Evolutionary conservation across 176 grass and related monocot genomes (phyloP).

Genomic region (Juncus inflexus): DNA sequence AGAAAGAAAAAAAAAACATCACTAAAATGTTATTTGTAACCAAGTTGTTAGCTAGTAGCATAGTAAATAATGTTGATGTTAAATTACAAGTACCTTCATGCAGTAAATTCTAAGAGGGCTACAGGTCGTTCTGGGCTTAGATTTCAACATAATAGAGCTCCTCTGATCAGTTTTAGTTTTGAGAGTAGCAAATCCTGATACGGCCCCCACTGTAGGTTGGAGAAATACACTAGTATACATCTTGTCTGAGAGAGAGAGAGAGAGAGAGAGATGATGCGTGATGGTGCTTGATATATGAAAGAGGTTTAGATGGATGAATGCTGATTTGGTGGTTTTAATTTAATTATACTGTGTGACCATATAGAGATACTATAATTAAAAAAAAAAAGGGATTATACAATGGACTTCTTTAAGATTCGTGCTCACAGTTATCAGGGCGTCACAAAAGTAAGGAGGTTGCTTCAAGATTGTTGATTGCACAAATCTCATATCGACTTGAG

Average conservation of each 20-base stretch:
- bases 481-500: too few relatives aligned
- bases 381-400: too few relatives aligned
- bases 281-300: not conserved
- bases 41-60: not conserved
- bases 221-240: conserved; percentile 6
- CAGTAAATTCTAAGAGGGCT: conserved; percentile 34
- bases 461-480: too few relatives aligned
- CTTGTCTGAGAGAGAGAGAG: not conserved
- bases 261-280: not conserved
- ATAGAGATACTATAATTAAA: too few relatives aligned
- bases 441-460: too few relatives aligned
- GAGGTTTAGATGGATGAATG: not conserved
- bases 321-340: too few relatives aligned
- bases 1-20: not conserved
- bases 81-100: conserved; percentile 42
- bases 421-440: too few relatives aligned
- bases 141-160: conserved; percentile 6
- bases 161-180: not conserved
- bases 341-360: too few relatives aligned
- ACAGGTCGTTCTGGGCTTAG: conserved; percentile 18
- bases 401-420: too few relatives aligned
- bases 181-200: not conserved
- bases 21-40: not conserved
- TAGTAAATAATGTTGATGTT: not conserved
- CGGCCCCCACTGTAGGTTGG: not conserved